phyloP scores from a whole-genome alignment of 1,139 yeast species.

The Blastobotrys apis region DNA sequence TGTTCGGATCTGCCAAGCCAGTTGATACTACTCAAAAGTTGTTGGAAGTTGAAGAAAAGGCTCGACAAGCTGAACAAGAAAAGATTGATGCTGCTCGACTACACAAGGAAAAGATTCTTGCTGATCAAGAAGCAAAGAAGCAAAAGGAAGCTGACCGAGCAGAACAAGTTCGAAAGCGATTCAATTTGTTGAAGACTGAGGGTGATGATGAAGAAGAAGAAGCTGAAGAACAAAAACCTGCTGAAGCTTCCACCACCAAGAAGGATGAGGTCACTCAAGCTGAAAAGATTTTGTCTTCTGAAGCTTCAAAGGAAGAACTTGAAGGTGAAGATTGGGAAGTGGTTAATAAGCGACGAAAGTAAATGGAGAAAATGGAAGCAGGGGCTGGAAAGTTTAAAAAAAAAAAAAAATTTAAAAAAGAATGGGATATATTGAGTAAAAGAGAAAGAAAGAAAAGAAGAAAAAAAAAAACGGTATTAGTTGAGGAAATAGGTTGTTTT shows the following conservation, averaged over 20 bases:
- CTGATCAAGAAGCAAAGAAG: slow-evolving; percentile 14
- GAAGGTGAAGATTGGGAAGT: slow-evolving; percentile 64
- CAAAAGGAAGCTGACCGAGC: slow-evolving; percentile 16
- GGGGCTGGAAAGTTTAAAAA: background rate
- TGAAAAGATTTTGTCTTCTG: slow-evolving; percentile 30
- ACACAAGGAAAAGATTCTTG: slow-evolving; percentile 13
- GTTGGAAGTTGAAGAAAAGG: slow-evolving; percentile 29
- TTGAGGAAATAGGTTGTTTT: background rate
- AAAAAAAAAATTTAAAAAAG: background rate
- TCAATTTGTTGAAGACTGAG: slow-evolving; percentile 61
- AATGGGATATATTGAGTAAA: background rate
- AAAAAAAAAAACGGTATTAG: background rate
- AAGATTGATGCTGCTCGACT: slow-evolving; percentile 24
- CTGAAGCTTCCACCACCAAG: slow-evolving; percentile 35
- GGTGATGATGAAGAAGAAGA: slow-evolving; percentile 56
- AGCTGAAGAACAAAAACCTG: slow-evolving; percentile 23
- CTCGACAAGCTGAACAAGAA: slow-evolving; percentile 29
- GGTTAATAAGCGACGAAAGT: slow-evolving; percentile 37
- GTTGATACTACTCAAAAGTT: slow-evolving; percentile 36
- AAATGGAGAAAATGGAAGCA: slow-evolving; percentile 2
- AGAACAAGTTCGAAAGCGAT: slow-evolving; percentile 36
- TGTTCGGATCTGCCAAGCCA: slow-evolving; percentile 40
- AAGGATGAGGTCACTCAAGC: slow-evolving; percentile 31
- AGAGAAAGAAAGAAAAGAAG: background rate
- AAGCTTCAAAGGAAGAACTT: slow-evolving; percentile 42